Evolutionary conservation across 2,329 filamentous ascomycete species (phyloP), one percentile per base, ranked within the genome.

Genomic region (Colletotrichum salicis): DNA sequence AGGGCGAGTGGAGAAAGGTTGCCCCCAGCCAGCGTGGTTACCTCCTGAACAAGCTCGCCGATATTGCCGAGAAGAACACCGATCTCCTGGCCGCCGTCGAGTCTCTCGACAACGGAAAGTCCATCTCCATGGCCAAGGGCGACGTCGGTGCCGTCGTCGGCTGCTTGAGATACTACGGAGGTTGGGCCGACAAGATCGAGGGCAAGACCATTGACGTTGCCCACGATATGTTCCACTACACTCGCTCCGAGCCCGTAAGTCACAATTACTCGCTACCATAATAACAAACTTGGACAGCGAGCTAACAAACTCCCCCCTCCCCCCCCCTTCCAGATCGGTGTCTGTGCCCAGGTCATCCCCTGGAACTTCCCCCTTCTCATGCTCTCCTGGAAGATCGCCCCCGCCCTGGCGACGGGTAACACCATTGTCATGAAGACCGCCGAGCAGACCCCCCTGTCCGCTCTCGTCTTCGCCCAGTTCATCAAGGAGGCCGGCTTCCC

Each of bases 171-270:
- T 80, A 85, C 81, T 85, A 84, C 78, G 94, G 89, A 79, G 95
- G 95, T 73, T 97, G 93, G 91, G 93, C 94, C 78, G 95, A 97
- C 87, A 97, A 97, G 91, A 92, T 96, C 76, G 88, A 91, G 83
- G 94, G 95, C 83, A 94, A 95, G 87, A 94, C 94, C 68, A 91
- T 96, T 75, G 93, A 97, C 78, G 93, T 94, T 76, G 86, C 88
- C 78, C 88, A 90, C 70, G 91, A 93, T 75, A 94, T 92, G 82
- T 94, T 97, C 85, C 92, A 94, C 86, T 97, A 96, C 86, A 95
- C 93, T 75, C 86, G 89, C 78, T 89, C 90, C 76, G 94, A 97
- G 87, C 93, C 94, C 11, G 86, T 89, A 80, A 77, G 87, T 83
- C 1, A 1, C 33, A 4, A 19, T 10, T 48, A 27, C 10, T 55